A percentile compares a stretch with the other conserved stretches of the same genome.
phyloP scores from a whole-genome alignment of 2,329 filamentous ascomycete species.

The Fusarium marasasianum region DNA sequence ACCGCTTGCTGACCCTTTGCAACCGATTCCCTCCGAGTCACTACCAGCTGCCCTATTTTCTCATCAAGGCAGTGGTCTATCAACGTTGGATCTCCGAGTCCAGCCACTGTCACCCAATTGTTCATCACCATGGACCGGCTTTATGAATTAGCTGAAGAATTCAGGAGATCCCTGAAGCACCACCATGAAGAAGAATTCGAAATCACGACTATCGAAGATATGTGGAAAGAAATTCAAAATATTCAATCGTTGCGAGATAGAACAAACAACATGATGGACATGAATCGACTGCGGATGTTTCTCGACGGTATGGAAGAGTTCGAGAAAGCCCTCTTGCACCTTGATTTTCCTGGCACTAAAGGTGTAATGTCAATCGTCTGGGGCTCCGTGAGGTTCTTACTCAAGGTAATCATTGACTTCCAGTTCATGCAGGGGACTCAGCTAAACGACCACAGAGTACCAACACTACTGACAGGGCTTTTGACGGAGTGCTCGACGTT shows the following conservation, averaged over 20 bases:
- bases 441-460: background rate
- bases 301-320: background rate
- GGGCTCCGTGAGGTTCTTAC: background rate
- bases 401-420: background rate
- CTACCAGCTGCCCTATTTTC: rapidly evolving
- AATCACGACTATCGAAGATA: background rate
- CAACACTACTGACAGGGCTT: background rate
- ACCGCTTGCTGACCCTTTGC: no score
- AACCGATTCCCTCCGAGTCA: background rate
- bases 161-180: background rate
- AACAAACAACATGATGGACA: conserved; percentile 4
- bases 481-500: background rate
- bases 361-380: background rate
- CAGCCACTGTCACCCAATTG: background rate
- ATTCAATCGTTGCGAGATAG: background rate
- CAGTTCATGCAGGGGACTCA: no score
- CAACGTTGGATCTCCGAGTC: background rate
- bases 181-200: background rate
- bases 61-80: background rate
- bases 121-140: background rate
- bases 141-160: background rate
- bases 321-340: background rate
- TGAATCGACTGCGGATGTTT: conserved; percentile 9
- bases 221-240: background rate
- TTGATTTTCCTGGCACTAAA: background rate